Conservation (phyloP, 768 basidiomycete species). For the Crepidotus variabilis region DNA sequence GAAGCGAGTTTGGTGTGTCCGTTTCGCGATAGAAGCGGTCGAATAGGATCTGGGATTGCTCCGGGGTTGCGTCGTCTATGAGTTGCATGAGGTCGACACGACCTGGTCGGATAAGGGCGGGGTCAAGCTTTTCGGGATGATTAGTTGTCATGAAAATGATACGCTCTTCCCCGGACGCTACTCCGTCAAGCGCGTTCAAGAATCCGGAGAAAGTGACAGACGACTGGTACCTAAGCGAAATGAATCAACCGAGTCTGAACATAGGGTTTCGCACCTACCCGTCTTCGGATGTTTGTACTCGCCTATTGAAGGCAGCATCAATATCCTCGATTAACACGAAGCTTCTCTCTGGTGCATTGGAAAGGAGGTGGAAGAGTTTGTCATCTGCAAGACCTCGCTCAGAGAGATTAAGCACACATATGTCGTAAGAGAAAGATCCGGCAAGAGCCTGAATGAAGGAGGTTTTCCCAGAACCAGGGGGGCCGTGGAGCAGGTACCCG, state of each 20-base stretch:
- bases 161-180: slow-evolving; percentile 96
- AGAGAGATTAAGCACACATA: slow-evolving; percentile 92
- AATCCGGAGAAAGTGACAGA: slow-evolving; percentile 97
- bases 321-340: slow-evolving; percentile 97
- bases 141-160: slow-evolving; percentile 99
- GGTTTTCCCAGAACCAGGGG: slow-evolving; percentile 97
- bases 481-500: slow-evolving; percentile 92
- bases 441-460: slow-evolving; percentile 98
- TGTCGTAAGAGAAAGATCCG: slow-evolving; percentile 89
- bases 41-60: slow-evolving; percentile 77
- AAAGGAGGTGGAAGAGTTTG: slow-evolving; percentile 89
- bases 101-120: slow-evolving; percentile 93
- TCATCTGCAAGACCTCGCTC: slow-evolving; percentile 96
- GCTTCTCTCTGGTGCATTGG: slow-evolving; percentile 89
- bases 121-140: slow-evolving; percentile 83
- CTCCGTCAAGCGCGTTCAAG: slow-evolving; percentile 94
- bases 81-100: slow-evolving; percentile 85
- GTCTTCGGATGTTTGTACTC: slow-evolving; percentile 86
- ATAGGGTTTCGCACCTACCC: slow-evolving; percentile 52
- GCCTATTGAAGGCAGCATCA: slow-evolving; percentile 94
- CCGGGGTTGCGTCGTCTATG: slow-evolving; percentile 82
- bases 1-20: slow-evolving; percentile 24
- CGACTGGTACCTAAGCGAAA: slow-evolving; percentile 71
- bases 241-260: slow-evolving; percentile 13
- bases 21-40: slow-evolving; percentile 74